Conservation (phyloP, 371 early-diverging fungal species). For the Apophysomyces elegans region DNA sequence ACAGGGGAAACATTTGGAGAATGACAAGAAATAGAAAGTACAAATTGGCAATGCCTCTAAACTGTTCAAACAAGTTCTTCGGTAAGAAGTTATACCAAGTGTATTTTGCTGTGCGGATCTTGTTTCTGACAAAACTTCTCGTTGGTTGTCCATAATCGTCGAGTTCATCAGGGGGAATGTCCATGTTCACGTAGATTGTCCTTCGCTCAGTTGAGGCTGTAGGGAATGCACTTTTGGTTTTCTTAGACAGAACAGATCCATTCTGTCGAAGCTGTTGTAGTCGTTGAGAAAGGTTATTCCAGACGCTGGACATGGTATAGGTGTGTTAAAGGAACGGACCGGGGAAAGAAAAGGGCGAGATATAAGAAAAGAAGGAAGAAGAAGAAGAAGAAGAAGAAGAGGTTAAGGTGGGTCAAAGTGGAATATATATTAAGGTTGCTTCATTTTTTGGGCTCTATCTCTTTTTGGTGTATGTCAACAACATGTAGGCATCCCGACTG, state of each 20-base stretch:
- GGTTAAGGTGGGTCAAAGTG: background rate
- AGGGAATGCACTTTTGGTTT: constrained; percentile 41
- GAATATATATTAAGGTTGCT: background rate
- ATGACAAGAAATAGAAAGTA: constrained; percentile 92
- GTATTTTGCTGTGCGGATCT: constrained; percentile 85
- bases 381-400: constrained; percentile 8
- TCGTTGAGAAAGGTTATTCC: constrained; percentile 21
- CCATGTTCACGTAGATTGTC: constrained; percentile 53
- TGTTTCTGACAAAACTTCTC: constrained; percentile 56
- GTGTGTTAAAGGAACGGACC: constrained; percentile 24
- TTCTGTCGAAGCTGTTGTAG: constrained; percentile 12
- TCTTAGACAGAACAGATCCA: constrained; percentile 11
- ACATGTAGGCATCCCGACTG: too few relatives aligned
- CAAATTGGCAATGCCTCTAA: constrained; percentile 90
- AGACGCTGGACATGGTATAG: constrained; percentile 15
- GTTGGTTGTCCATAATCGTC: constrained; percentile 50
- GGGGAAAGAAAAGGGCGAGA: constrained; percentile 12
- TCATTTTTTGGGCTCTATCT: background rate
- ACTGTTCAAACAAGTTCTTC: constrained; percentile 92
- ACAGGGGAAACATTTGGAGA: constrained; percentile 80
- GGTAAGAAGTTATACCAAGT: constrained; percentile 90
- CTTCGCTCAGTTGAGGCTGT: constrained; percentile 43
- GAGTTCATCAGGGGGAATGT: constrained; percentile 38
- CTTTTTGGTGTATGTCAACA: background rate
- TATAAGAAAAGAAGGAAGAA: background rate